Evolutionary conservation across 1,284 basidiomycete genomes (phyloP).

Genomic region (Pseudozyma flocculosa): DNA sequence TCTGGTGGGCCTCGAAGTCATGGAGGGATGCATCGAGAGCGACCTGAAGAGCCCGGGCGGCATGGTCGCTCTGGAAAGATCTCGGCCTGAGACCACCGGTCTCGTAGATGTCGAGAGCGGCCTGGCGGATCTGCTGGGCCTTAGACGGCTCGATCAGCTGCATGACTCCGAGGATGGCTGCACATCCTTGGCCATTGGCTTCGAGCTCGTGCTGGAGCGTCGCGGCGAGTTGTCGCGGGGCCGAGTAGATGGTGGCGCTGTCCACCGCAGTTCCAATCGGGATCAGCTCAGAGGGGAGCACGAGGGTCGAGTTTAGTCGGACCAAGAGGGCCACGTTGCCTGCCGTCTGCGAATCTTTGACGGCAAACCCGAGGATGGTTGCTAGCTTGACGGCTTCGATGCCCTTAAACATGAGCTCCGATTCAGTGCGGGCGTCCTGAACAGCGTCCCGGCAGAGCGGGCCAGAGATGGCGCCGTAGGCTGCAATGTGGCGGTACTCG

Average conservation of each 20-base stretch:
- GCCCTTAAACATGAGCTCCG: slow-evolving; percentile 6
- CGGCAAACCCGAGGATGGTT: slow-evolving; percentile 12
- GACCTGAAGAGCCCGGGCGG: background rate
- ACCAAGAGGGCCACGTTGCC: background rate
- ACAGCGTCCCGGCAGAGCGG: slow-evolving; percentile 1
- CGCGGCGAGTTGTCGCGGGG: slow-evolving; percentile 1
- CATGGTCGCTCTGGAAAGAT: background rate
- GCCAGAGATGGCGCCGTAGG: slow-evolving; percentile 14
- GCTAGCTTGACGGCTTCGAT: slow-evolving; percentile 19
- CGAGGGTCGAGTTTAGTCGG: slow-evolving; percentile 2
- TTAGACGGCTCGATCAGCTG: too few species aligned
- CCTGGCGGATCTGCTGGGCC: background rate
- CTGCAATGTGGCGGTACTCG: slow-evolving; percentile 16
- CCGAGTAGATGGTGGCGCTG: background rate
- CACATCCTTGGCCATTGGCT: slow-evolving; percentile 1
- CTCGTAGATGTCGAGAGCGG: slow-evolving; percentile 3
- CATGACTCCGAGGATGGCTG: background rate
- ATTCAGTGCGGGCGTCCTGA: background rate
- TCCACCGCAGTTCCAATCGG: background rate
- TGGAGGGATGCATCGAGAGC: slow-evolving; percentile 11
- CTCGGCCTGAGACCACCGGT: background rate
- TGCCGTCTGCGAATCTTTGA: background rate
- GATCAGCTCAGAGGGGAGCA: slow-evolving; percentile 2
- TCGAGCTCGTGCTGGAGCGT: background rate
- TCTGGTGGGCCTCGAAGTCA: slow-evolving; percentile 4